Evolutionary conservation across 2,329 filamentous ascomycete species (phyloP).

Genomic region (Microdochium trichocladiopsis): DNA sequence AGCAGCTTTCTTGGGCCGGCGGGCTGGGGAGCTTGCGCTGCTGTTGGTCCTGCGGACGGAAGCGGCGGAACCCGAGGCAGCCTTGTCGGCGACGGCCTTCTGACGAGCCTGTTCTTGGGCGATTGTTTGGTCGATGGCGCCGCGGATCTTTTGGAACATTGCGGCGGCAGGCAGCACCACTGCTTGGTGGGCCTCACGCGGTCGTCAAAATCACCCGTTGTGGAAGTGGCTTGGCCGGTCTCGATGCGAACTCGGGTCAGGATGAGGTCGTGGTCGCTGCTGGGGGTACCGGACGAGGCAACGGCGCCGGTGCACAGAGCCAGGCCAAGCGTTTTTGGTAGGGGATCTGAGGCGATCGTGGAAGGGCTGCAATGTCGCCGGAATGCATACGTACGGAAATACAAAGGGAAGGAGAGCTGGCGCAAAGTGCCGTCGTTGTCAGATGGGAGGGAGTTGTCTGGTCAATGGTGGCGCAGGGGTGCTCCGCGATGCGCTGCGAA

Average conservation of each 20-base stretch:
- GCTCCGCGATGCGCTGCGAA: too few relatives aligned
- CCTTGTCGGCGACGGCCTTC: constrained; percentile 39
- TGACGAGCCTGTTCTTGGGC: constrained; percentile 87
- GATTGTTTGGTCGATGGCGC: constrained; percentile 79
- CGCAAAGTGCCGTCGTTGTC: too few relatives aligned
- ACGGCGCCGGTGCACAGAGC: too few relatives aligned
- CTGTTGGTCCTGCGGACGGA: constrained; percentile 33
- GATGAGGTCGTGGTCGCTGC: neutral
- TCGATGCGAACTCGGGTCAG: neutral
- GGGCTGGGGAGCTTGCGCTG: constrained; percentile 24
- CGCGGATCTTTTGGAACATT: constrained; percentile 59
- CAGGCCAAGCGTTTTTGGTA: too few relatives aligned
- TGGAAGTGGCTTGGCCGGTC: neutral
- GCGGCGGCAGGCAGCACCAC: constrained; percentile 4
- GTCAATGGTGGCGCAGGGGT: too few relatives aligned
- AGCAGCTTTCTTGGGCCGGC: constrained; percentile 31
- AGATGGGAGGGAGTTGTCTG: too few relatives aligned
- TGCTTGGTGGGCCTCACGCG: neutral
- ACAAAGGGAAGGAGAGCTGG: too few relatives aligned
- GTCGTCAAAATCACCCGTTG: neutral
- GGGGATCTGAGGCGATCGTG: neutral
- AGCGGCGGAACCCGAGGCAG: constrained; percentile 33
- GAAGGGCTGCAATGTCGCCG: too few relatives aligned
- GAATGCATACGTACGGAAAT: too few relatives aligned
- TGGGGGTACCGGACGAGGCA: neutral